Conservation (phyloP, 495 filamentous ascomycete species). For the Daldinia decipiens region DNA sequence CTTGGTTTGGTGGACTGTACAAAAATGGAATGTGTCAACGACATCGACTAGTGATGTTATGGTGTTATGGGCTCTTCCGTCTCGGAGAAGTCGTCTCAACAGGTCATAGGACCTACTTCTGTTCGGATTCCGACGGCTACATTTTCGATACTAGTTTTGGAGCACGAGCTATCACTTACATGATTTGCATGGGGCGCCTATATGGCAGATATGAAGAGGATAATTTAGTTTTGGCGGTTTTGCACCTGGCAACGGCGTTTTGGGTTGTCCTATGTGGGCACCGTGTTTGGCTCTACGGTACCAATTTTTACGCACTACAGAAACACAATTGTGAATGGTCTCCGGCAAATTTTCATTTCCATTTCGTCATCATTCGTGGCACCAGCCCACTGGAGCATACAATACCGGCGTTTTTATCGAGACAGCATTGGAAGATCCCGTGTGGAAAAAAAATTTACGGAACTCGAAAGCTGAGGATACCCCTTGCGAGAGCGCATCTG, state of each 20-base stretch:
- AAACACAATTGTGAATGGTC: slow-evolving; percentile 33
- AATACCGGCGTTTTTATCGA: slow-evolving; percentile 42
- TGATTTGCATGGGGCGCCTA: slow-evolving; percentile 24
- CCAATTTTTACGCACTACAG: slow-evolving; percentile 39
- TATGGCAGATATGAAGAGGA: slow-evolving; percentile 30
- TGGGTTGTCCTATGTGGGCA: slow-evolving; percentile 36
- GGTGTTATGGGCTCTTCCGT: slow-evolving; percentile 3
- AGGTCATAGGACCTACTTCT: not conserved
- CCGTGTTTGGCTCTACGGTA: slow-evolving; percentile 35
- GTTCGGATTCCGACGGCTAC: slow-evolving; percentile 22
- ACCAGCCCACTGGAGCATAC: slow-evolving; percentile 42
- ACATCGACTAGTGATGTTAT: slow-evolving; percentile 22
- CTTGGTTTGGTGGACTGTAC: slow-evolving; percentile 14
- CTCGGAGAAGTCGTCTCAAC: not conserved
- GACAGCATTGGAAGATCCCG: slow-evolving; percentile 39
- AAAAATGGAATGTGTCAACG: slow-evolving; percentile 5
- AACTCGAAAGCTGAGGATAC: slow-evolving; percentile 46
- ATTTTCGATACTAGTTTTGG: slow-evolving; percentile 25
- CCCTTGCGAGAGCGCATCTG: slow-evolving; percentile 39
- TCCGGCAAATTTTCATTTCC: slow-evolving; percentile 37
- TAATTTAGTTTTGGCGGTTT: slow-evolving; percentile 33
- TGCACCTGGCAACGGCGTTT: slow-evolving; percentile 39
- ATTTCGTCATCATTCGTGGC: slow-evolving; percentile 36
- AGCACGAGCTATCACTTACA: slow-evolving; percentile 12
- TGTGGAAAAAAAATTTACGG: slow-evolving; percentile 29